Conservation (phyloP, 495 filamentous ascomycete species). For the Glarea lozoyensis region DNA sequence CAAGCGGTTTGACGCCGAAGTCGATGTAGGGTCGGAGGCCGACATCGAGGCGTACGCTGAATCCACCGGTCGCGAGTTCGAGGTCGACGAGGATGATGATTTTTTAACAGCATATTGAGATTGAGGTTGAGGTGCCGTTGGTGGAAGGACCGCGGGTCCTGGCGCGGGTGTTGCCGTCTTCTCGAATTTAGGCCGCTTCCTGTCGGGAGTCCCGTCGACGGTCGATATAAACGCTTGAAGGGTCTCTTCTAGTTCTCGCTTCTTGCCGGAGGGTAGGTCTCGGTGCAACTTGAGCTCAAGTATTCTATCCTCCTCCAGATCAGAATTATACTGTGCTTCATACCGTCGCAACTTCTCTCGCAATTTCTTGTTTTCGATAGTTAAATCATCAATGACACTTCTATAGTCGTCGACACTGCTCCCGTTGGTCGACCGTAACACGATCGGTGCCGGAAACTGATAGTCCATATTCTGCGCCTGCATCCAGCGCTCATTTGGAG, state of each 20-base stretch:
- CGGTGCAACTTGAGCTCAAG: constrained; percentile 72
- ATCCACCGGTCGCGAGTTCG: constrained; percentile 48
- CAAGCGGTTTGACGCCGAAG: constrained; percentile 2
- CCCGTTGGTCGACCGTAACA: constrained; percentile 28
- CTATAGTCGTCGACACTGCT: constrained; percentile 50
- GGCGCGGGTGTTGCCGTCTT: no score
- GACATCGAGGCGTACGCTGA: constrained; percentile 72
- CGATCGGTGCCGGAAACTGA: constrained; percentile 15
- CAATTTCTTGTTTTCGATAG: constrained; percentile 60
- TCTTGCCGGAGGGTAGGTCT: constrained; percentile 55
- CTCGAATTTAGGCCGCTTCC: constrained; percentile 19
- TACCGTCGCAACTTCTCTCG: constrained; percentile 61
- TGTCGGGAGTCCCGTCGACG: constrained; percentile 36
- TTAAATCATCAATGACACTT: constrained; percentile 65
- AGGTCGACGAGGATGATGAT: constrained; percentile 39
- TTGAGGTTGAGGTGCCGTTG: no score
- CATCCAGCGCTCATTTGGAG: constrained; percentile 6
- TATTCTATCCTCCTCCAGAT: constrained; percentile 54
- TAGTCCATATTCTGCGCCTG: constrained; percentile 5
- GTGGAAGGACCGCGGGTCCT: constrained; percentile 18
- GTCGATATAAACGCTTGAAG: constrained; percentile 55
- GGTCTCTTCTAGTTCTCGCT: constrained; percentile 63
- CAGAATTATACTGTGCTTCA: constrained; percentile 50
- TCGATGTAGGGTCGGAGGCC: constrained; percentile 29
- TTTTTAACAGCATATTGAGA: constrained; percentile 32